Base-by-base conservation (phyloP, 169 alveolate genomes). In the Blepharisma undulans region DNA sequence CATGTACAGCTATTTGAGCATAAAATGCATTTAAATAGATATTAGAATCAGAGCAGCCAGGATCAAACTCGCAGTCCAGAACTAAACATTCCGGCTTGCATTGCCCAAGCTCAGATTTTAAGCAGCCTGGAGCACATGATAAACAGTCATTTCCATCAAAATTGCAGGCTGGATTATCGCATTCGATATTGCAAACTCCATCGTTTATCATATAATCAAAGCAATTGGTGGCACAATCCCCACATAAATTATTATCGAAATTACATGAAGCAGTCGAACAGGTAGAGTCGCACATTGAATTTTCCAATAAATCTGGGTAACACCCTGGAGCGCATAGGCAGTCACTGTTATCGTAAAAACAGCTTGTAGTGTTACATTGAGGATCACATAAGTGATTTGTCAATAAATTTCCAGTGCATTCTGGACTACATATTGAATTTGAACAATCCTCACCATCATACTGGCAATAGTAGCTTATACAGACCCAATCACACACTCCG, bases 401-500 rank as follows among this genome's bases (percentile, higher is more conserved):
- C 36, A 79, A 33, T 33, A 29, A n/a, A 25, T 27, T 8, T 22
- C 30, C 72, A 29, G 87, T 79, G 61, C 87, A 79, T 1, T 66
- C 48, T 14, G 81, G 14, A 21, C 59, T 19, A 66, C 48, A 88
- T 4, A 14, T 10, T 10, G 66, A 48, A 25, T 4, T 6, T 74
- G 72, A 27, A 5, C 89, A 84, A 4, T 84, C 78, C 18, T 32
- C 74, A 0, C 22, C 22, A 32, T 84, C 89, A 33, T 59, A 84
- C 8, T 25, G 29, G 78, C 89, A 84, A 22, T 60, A 21, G 12
- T 36, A 84, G 36, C 18, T 36, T 12, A 22, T 48, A 82, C 89
- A 84, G 34, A 14, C 82, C 36, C 60, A 22, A 36, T 33, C 29
- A 8, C 89, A 84, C 10, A 84, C 89, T 8, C 78, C 89, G 78